These are phyloP conservation scores for Haberlea rhodopensis DNA, from an alignment of 257 asterid species.

Conservation along the genomic window DNA sequence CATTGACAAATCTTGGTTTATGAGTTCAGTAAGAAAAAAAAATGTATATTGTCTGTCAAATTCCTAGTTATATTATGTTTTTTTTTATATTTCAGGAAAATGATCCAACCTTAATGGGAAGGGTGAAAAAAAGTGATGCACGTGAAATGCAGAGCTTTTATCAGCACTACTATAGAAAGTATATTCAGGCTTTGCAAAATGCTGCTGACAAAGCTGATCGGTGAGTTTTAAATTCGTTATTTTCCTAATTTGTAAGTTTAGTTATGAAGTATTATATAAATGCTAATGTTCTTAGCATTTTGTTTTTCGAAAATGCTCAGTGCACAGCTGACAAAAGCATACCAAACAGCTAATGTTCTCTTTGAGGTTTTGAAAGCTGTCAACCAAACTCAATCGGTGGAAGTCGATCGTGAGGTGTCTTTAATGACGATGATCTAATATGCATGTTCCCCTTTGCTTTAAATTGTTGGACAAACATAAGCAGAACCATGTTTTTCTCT, in stretches of 20 bases:
- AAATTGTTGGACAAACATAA: too few species aligned
- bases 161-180: slow-evolving; percentile 94
- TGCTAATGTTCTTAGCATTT: slow-evolving; percentile 11
- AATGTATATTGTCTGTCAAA: slow-evolving; percentile 2
- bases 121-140: slow-evolving; percentile 98
- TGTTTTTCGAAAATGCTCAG: slow-evolving; percentile 46
- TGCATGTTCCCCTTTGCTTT: slow-evolving; percentile 16
- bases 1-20: not conserved
- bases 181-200: slow-evolving; percentile 97
- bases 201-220: slow-evolving; percentile 99
- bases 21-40: not conserved
- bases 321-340: slow-evolving; percentile 96
- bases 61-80: slow-evolving; percentile 5
- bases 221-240: slow-evolving; percentile 39
- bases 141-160: slow-evolving; percentile 99
- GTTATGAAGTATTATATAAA: slow-evolving; percentile 10
- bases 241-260: slow-evolving; percentile 23
- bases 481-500: too few species aligned
- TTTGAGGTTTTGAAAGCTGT: slow-evolving; percentile 99
- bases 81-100: slow-evolving; percentile 66
- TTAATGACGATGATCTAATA: slow-evolving; percentile 7
- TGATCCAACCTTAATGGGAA: slow-evolving; percentile 94
- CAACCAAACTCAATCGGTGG: slow-evolving; percentile 91
- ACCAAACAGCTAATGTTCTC: slow-evolving; percentile 97
- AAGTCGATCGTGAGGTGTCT: slow-evolving; percentile 96